A percentile compares a stretch with the other conserved stretches of the same genome.
These are phyloP conservation scores for Vaccinium vitisidaea DNA, from an alignment of 148 eudicot genomes.

Conservation along the genomic window DNA sequence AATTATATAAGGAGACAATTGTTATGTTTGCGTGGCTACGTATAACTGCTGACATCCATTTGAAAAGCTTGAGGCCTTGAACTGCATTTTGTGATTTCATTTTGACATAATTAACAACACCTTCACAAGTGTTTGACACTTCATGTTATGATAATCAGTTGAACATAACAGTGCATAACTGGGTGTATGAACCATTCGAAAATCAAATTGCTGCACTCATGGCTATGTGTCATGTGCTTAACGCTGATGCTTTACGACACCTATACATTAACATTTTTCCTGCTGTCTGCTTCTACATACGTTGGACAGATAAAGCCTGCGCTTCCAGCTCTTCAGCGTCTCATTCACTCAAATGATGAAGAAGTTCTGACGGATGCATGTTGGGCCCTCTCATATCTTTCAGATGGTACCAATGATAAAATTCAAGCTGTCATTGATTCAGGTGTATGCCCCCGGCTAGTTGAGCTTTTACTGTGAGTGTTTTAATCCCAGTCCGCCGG, in stretches of 20 bases:
- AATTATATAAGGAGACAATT: neutral
- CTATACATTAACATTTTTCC: neutral
- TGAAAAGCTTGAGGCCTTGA: neutral
- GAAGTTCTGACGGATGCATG: slow-evolving; percentile 52
- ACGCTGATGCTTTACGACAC: neutral
- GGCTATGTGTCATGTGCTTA: neutral
- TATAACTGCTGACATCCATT: neutral
- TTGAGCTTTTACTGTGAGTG: slow-evolving; percentile 43
- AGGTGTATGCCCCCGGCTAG: slow-evolving; percentile 40
- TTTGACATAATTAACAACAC: neutral
- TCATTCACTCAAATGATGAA: slow-evolving; percentile 46
- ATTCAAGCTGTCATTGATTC: slow-evolving; percentile 47
- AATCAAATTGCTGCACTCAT: neutral
- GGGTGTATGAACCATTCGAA: neutral
- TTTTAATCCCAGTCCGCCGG: neutral
- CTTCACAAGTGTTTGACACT: no score
- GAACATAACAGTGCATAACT: neutral
- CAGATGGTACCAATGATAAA: slow-evolving; percentile 51
- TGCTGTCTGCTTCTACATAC: neutral
- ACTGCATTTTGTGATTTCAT: neutral
- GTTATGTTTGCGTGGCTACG: neutral
- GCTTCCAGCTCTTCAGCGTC: slow-evolving; percentile 41
- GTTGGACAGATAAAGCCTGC: slow-evolving; percentile 39
- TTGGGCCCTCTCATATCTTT: slow-evolving; percentile 54
- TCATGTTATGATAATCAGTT: neutral